Base-by-base conservation (phyloP, 2,329 filamentous ascomycete species). In the Ambrosiella beaveri region DNA sequence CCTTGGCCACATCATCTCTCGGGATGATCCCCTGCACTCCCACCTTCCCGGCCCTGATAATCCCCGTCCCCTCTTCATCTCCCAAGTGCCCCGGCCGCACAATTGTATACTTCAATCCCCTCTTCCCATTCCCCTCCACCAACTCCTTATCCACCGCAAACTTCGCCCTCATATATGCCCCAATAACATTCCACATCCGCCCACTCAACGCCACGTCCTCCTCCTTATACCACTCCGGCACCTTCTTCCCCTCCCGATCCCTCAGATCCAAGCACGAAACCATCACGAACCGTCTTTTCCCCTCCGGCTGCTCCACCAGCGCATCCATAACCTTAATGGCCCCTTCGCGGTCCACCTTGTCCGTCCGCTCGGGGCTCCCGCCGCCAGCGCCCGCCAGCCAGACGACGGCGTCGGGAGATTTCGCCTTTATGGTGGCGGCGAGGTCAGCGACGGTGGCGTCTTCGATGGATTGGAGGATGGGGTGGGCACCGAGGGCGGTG, bases 241-340 rank as follows among this genome's bases (percentile, higher is more conserved):
- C 65, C 2, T 68, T 67, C 64, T 62, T 63, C 19, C n/a, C 39
- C 58, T 67, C 66, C 1, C 68, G 66, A 64, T 73, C 72, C 17
- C 74, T 65, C 17, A 74, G 67, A 61, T 74, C 70, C 1, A 74
- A 64, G 0, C 74, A 72, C 7, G 71, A 73, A 57, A 75, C 68
- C 54, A 72, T 69, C 58, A 77, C 65, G 61, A 73, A 73, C n/a
- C 69, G 72, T 0, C 70, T 68, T 11, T 54, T 47, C 11, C 53
- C 45, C 7, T 69, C 68, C 13, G 68, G 63, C n/a, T 38, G 51
- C 35, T 8, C 35, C 41, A 69, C 69, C 1, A 71, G 67, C 1
- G 74, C 74, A 41, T 74, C 70, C 65, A 76, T 74, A 61, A 67
- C 67, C 59, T 68, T 68, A 60, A 75, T 71, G 3, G 73, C 74